phyloP scores from a whole-genome alignment of 768 basidiomycete species.

The Boletus vinaceobasis region DNA sequence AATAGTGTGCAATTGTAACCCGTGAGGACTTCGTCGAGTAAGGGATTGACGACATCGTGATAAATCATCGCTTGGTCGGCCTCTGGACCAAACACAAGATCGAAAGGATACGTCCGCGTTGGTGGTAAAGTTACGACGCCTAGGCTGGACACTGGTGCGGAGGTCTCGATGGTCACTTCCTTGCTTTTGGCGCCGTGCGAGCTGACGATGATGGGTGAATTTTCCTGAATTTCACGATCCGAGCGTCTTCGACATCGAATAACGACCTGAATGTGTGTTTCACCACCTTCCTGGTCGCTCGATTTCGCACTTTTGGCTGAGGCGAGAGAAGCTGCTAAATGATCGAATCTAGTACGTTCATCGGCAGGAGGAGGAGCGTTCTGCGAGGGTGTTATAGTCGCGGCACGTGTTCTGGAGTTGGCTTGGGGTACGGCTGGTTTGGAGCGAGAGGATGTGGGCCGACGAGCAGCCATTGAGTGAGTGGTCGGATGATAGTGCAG shows the following conservation, averaged over 20 bases:
- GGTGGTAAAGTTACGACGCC: constrained; percentile 76
- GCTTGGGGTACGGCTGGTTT: constrained; percentile 30
- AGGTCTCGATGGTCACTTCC: constrained; percentile 78
- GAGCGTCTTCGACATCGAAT: constrained; percentile 86
- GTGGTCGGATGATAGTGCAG: constrained; percentile 11
- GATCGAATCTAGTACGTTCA: constrained; percentile 15
- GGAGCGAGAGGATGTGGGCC: constrained; percentile 50
- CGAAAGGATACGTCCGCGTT: constrained; percentile 87
- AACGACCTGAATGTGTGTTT: constrained; percentile 90
- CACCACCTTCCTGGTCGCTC: constrained; percentile 41
- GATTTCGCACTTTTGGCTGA: constrained; percentile 28
- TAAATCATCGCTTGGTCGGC: constrained; percentile 95
- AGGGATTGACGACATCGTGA: constrained; percentile 87
- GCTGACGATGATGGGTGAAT: constrained; percentile 83
- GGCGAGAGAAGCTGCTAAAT: constrained; percentile 24
- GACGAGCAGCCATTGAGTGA: constrained; percentile 60
- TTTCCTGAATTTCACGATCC: constrained; percentile 78
- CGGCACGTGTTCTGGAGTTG: constrained; percentile 45
- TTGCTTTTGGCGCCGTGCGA: constrained; percentile 73
- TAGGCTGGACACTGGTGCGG: constrained; percentile 61
- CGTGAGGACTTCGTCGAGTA: constrained; percentile 88
- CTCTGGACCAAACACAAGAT: constrained; percentile 94
- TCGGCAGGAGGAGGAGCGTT: constrained; percentile 26
- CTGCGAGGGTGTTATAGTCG: constrained; percentile 25
- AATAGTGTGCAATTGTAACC: constrained; percentile 98